Base-by-base conservation (phyloP, 495 filamentous ascomycete genomes). In the Aspergillus incahuasiensis region DNA sequence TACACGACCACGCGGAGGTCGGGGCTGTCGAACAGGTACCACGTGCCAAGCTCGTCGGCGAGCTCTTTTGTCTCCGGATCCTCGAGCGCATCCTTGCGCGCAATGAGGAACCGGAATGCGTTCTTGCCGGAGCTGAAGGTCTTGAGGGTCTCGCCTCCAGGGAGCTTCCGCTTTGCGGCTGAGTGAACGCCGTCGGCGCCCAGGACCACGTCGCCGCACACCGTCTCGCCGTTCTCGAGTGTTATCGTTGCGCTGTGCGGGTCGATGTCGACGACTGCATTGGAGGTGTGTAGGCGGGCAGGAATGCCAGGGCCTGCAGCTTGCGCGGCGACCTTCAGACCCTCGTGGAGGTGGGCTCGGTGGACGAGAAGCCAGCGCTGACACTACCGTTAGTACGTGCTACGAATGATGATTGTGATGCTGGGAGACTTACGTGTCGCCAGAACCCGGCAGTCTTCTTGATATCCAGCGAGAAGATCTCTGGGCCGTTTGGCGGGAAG, bases 31-130 rank as follows among this genome's bases (percentile, higher is more conserved):
- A 76, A 83, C 55, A 86, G 77, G 28, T 58, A 54, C 13, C 84
- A 62, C 0, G 78, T 62, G 12, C 78, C 74, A 15, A 62, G 53
- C 13, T 69, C 59, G 25, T 73, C 44, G 6, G 71, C 72, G 16
- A 79, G 62, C 0, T 69, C 66, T 12, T 62, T 68, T 0, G 78
- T 80, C 15, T 71, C 66, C 0, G 79, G 71, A 54, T 84, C 79
- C 22, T 69, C 70, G 5, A 70, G 61, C 1, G 76, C 75, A 9
- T 65, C 61, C 25, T 77, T 60, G 3, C 73, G 69, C 3, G 71
- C 64, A 1, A 86, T 69, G 2, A 85, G 62, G 62, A 87, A 86
- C n/a, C 84, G 74, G 65, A 83, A 87, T 2, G 83, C 83, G 47
- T 73, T 78, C 54, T 78, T 81, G 6, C 83, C 82, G 6, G 75